These are phyloP conservation scores for Marsdenia floribunda DNA, from an alignment of 257 asterid genomes.

Conservation along the genomic window DNA sequence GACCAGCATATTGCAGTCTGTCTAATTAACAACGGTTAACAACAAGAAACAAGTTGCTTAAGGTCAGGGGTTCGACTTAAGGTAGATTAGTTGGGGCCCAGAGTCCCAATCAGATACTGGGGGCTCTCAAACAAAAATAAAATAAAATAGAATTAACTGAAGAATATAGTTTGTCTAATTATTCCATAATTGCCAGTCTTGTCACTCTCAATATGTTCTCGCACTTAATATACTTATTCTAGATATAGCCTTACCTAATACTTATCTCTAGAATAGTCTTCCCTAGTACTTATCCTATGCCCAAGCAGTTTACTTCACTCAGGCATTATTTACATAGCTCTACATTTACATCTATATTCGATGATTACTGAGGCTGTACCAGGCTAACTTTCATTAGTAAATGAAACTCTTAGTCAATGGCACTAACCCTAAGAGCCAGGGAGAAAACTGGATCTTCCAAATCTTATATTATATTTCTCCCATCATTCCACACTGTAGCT, in stretches of 20 bases:
- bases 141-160: background rate
- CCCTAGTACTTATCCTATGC: background rate
- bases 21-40: background rate
- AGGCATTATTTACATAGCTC: background rate
- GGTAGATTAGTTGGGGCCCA: no score
- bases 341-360: background rate
- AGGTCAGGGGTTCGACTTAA: no score
- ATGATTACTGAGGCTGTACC: background rate
- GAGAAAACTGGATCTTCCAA: background rate
- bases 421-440: background rate
- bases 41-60: background rate
- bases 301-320: background rate
- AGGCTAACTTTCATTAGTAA: background rate
- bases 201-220: background rate
- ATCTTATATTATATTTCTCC: background rate
- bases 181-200: background rate
- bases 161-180: background rate
- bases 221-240: background rate
- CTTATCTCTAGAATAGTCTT: no score
- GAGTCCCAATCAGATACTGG: no score
- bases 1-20: conserved; percentile 1
- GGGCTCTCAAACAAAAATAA: no score
- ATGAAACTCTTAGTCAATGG: background rate
- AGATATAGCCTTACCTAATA: background rate
- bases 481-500: background rate